These are phyloP conservation scores for Taphrina wiesneri DNA, from an alignment of 1,139 yeast species.

Conservation along the genomic window DNA sequence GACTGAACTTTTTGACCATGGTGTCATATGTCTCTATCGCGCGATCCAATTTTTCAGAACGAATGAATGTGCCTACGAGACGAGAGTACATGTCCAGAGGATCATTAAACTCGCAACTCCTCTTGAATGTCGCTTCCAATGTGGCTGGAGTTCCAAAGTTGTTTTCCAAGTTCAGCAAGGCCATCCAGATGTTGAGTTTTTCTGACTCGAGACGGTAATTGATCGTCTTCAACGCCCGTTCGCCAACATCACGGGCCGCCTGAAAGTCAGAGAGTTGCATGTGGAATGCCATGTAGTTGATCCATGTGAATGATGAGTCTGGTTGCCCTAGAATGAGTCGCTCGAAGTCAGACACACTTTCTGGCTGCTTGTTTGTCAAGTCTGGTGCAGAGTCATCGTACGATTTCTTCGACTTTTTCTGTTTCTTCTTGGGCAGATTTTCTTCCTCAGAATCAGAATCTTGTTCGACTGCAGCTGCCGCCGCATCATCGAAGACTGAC, in stretches of 20 bases:
- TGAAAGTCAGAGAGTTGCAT: constrained; percentile 90
- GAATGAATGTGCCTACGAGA: constrained; percentile 31
- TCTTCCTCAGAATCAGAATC: constrained; percentile 31
- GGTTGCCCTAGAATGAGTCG: constrained; percentile 88
- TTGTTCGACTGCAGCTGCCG: background rate
- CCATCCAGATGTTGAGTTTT: constrained; percentile 93
- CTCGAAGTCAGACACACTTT: constrained; percentile 87
- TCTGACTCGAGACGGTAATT: constrained; percentile 91
- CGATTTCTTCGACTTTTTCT: constrained; percentile 48
- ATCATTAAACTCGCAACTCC: constrained; percentile 90
- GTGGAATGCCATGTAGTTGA: constrained; percentile 98
- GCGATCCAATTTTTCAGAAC: constrained; percentile 49
- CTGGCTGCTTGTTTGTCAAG: constrained; percentile 80
- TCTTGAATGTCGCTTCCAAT: constrained; percentile 73
- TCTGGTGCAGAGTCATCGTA: constrained; percentile 82
- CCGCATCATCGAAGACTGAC: constrained; percentile 39
- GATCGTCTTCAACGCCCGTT: constrained; percentile 87
- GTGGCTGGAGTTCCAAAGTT: constrained; percentile 86
- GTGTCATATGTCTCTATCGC: constrained; percentile 68
- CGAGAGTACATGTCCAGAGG: constrained; percentile 46
- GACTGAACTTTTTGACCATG: constrained; percentile 79
- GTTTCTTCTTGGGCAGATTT: constrained; percentile 41
- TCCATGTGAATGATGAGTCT: constrained; percentile 91
- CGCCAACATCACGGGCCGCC: constrained; percentile 89
- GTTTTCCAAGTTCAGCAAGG: constrained; percentile 87